These are phyloP conservation scores for Salix brachista DNA, from an alignment of 345 rosid genomes.

Conservation along the genomic window DNA sequence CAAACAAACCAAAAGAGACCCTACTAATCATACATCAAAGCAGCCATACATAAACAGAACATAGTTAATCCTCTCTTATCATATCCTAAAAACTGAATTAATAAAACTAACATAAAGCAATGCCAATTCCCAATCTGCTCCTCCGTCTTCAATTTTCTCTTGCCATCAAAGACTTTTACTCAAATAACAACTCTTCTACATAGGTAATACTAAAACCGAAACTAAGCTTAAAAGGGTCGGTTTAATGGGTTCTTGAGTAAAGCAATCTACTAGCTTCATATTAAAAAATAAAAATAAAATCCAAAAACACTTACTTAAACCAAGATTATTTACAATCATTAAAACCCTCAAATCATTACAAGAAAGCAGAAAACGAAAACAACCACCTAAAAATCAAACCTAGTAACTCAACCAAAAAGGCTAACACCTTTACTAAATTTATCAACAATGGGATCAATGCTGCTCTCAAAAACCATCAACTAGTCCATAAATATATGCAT, in stretches of 20 bases:
- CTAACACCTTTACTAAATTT: background rate
- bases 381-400: background rate
- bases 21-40: background rate
- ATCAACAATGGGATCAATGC: background rate
- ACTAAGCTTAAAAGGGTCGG: background rate
- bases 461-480: background rate
- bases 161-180: background rate
- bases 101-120: background rate
- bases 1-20: background rate
- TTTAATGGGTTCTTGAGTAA: no score
- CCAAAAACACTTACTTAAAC: background rate
- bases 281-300: background rate
- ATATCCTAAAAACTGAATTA: background rate
- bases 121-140: background rate
- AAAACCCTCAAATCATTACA: background rate
- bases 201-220: background rate
- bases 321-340: background rate
- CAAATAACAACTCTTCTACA: background rate
- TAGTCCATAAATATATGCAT: background rate
- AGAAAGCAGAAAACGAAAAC: background rate
- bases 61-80: background rate
- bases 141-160: background rate
- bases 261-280: background rate
- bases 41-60: background rate
- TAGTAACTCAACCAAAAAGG: background rate